Evolutionary conservation across 768 basidiomycete species (phyloP).

Genomic region (Lanmaoa pseudosensibilis): DNA sequence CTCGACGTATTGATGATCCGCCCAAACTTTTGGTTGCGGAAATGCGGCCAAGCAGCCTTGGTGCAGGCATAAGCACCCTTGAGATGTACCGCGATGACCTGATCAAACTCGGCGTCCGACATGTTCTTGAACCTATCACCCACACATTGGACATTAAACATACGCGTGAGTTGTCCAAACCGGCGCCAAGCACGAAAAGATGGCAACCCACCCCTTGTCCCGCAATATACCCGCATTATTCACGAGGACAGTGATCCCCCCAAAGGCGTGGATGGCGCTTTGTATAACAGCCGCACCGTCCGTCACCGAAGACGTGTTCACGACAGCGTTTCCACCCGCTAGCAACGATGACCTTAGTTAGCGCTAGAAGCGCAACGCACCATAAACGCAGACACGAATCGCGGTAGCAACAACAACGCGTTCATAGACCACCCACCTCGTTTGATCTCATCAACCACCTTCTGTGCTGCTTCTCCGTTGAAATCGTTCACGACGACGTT

Average conservation of each 20-base stretch:
- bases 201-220: constrained; percentile 62
- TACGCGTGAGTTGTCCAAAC: no score
- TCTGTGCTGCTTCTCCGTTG: constrained; percentile 82
- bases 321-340: constrained; percentile 90
- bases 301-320: constrained; percentile 81
- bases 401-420: not conserved
- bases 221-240: constrained; percentile 95
- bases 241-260: constrained; percentile 80
- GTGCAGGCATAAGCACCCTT: constrained; percentile 93
- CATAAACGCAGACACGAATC: not conserved
- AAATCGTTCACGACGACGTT: constrained; percentile 97
- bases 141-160: not conserved
- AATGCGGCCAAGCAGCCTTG: constrained; percentile 94
- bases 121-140: constrained; percentile 89
- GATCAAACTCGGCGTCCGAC: constrained; percentile 92
- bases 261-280: constrained; percentile 83
- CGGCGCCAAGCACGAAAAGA: not conserved
- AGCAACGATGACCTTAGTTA: not conserved
- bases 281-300: constrained; percentile 87
- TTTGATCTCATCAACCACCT: constrained; percentile 86
- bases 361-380: not conserved
- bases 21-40: constrained; percentile 93
- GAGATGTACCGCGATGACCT: constrained; percentile 84
- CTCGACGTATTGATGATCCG: constrained; percentile 93
- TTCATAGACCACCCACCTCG: constrained; percentile 50